Evolutionary conservation across 768 basidiomycete species (phyloP).

Genomic region (Trametes cinnabarina): DNA sequence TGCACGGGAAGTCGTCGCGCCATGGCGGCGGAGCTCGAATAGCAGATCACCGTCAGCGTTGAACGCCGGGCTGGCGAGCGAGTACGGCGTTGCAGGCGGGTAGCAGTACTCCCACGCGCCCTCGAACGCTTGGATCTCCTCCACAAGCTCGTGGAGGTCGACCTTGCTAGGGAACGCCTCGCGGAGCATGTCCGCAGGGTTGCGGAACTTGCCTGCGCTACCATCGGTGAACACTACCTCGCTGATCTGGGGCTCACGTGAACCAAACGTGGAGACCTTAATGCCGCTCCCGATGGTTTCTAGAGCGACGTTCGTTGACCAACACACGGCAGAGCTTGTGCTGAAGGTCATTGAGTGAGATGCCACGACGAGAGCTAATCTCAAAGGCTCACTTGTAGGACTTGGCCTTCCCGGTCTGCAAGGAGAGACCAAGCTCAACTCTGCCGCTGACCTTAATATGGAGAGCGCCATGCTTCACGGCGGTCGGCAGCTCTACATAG

Average conservation of each 20-base stretch:
- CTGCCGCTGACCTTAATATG: conserved; percentile 29
- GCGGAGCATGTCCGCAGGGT: conserved; percentile 22
- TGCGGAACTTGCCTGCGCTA: conserved; percentile 13
- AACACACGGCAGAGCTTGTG: conserved; percentile 23
- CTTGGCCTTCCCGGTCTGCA: conserved; percentile 13
- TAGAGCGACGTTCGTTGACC: conserved; percentile 25
- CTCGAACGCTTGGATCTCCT: conserved; percentile 28
- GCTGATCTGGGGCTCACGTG: conserved; percentile 15
- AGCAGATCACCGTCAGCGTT: conserved; percentile 31
- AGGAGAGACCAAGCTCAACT: conserved; percentile 22
- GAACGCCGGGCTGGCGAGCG: conserved; percentile 32
- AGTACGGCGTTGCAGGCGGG: conserved; percentile 25
- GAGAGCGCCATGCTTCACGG: conserved; percentile 22
- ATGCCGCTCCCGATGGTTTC: conserved; percentile 23
- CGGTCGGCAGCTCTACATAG: conserved; percentile 28
- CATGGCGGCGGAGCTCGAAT: conserved; percentile 28
- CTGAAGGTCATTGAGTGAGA: conserved; percentile 10
- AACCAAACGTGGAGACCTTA: conserved; percentile 21
- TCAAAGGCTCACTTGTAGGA: conserved; percentile 16
- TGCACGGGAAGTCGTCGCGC: neutral
- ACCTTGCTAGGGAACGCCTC: conserved; percentile 23
- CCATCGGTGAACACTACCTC: conserved; percentile 9
- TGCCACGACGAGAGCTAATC: neutral
- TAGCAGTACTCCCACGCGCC: conserved; percentile 29
- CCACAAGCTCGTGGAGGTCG: conserved; percentile 24